These are phyloP conservation scores for Oxyria digyna DNA, from an alignment of 148 eudicot genomes.

Conservation along the genomic window DNA sequence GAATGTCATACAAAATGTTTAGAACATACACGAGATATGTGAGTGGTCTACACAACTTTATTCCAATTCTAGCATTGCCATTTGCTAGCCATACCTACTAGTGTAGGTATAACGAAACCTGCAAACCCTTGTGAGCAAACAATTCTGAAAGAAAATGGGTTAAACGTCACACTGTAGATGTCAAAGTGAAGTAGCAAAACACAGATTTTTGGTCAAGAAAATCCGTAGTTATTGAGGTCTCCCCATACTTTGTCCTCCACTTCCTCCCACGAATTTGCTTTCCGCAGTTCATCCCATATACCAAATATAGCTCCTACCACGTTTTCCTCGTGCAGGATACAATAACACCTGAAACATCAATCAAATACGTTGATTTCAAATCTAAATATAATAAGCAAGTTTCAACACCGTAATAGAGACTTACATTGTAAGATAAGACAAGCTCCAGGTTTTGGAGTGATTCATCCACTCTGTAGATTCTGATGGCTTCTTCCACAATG, in stretches of 20 bases:
- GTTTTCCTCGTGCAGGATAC: slow-evolving; percentile 83
- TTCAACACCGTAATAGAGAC: slow-evolving; percentile 13
- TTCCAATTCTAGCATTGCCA: background rate
- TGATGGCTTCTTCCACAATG: slow-evolving; percentile 27
- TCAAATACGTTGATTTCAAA: slow-evolving; percentile 4
- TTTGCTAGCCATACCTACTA: background rate
- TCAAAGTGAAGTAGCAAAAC: background rate
- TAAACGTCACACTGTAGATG: too few species aligned
- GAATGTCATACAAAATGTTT: too few species aligned
- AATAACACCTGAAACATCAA: slow-evolving; percentile 56
- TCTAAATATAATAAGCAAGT: background rate
- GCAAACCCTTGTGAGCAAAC: background rate
- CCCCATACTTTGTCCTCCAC: slow-evolving; percentile 87
- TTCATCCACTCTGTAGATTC: slow-evolving; percentile 10
- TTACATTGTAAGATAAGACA: slow-evolving; percentile 81
- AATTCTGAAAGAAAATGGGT: background rate
- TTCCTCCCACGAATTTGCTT: slow-evolving; percentile 76
- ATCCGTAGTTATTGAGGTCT: slow-evolving; percentile 36
- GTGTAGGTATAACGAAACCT: background rate
- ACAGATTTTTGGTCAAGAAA: background rate
- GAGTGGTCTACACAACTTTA: background rate
- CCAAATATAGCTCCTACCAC: slow-evolving; percentile 74
- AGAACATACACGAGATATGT: too few species aligned
- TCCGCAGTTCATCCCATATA: slow-evolving; percentile 53
- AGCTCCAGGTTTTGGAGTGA: slow-evolving; percentile 34